phyloP scores from a whole-genome alignment of 2,329 filamentous ascomycete genomes.

The Huntiella bhutanensis region DNA sequence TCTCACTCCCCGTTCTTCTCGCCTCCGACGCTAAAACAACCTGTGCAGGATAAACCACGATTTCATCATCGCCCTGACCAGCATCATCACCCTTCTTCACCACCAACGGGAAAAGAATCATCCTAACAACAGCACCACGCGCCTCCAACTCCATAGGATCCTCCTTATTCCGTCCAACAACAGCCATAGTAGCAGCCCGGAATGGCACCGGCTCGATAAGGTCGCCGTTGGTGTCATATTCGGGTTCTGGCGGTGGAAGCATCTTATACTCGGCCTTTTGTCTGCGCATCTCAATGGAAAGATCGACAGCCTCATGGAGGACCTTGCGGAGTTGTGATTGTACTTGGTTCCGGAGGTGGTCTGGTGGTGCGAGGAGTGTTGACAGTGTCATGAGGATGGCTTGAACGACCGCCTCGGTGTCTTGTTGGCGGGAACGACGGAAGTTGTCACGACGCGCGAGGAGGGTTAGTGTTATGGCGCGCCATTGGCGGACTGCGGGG shows the following conservation, averaged over 20 bases:
- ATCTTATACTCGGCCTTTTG: slow-evolving; percentile 97
- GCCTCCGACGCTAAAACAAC: slow-evolving; percentile 52
- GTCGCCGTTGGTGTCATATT: slow-evolving; percentile 87
- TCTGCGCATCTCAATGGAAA: slow-evolving; percentile 92
- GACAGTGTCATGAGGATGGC: slow-evolving; percentile 65
- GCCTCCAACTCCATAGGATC: slow-evolving; percentile 66
- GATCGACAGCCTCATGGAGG: slow-evolving; percentile 68
- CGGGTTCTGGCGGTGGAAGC: slow-evolving; percentile 83
- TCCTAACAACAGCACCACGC: slow-evolving; percentile 59
- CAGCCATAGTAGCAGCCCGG: slow-evolving; percentile 58
- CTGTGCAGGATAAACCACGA: slow-evolving; percentile 87
- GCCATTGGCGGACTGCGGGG: slow-evolving; percentile 89
- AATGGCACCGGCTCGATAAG: slow-evolving; percentile 74
- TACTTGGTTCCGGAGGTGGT: slow-evolving; percentile 61
- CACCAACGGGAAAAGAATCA: slow-evolving; percentile 89
- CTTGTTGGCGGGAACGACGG: slow-evolving; percentile 60
- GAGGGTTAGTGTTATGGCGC: slow-evolving; percentile 80
- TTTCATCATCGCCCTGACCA: slow-evolving; percentile 78
- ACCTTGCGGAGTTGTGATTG: slow-evolving; percentile 72
- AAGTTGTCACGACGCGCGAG: slow-evolving; percentile 69
- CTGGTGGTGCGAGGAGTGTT: slow-evolving; percentile 70
- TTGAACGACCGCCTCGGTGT: slow-evolving; percentile 89
- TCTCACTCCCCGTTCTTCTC: slow-evolving; percentile 25
- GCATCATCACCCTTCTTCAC: slow-evolving; percentile 87
- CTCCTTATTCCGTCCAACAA: slow-evolving; percentile 71